These are phyloP conservation scores for Ganoderma resinaceum DNA, from an alignment of 1,284 basidiomycete species.

Conservation along the genomic window DNA sequence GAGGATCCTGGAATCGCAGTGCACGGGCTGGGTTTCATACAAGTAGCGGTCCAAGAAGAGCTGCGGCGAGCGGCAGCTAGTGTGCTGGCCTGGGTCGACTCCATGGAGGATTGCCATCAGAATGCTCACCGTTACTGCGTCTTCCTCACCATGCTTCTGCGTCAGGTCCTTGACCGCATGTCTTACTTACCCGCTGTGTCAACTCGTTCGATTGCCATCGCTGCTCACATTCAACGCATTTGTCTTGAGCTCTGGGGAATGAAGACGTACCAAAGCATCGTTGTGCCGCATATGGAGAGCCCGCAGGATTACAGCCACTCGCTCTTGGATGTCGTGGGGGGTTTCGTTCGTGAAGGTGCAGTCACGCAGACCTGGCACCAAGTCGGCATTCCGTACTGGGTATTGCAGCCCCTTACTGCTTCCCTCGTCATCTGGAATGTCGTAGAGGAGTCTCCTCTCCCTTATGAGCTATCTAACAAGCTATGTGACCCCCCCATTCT, in stretches of 20 bases:
- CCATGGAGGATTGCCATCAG: neutral
- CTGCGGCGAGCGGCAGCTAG: neutral
- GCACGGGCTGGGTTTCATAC: neutral
- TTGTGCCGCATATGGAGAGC: neutral
- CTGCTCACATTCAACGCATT: slow-evolving; percentile 12
- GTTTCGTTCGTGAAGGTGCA: neutral
- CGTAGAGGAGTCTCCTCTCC: neutral
- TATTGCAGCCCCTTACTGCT: slow-evolving; percentile 6
- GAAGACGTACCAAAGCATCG: neutral
- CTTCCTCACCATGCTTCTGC: slow-evolving; percentile 4
- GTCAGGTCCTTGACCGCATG: slow-evolving; percentile 6
- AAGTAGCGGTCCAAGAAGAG: neutral
- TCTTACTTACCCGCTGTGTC: neutral
- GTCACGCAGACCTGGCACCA: neutral
- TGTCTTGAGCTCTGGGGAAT: slow-evolving; percentile 7
- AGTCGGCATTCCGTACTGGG: slow-evolving; percentile 10
- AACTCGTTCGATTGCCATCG: neutral
- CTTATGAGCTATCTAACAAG: neutral
- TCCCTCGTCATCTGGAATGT: slow-evolving; percentile 5
- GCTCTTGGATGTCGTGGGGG: slow-evolving; percentile 8
- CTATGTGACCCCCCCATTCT: slow-evolving; percentile 2
- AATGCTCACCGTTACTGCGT: neutral
- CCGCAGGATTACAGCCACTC: neutral
- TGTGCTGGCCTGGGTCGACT: neutral
- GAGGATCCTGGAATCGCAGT: neutral